Base-by-base conservation (phyloP, 441 rosid genomes). In the Bocquillonia castaneifolia region DNA sequence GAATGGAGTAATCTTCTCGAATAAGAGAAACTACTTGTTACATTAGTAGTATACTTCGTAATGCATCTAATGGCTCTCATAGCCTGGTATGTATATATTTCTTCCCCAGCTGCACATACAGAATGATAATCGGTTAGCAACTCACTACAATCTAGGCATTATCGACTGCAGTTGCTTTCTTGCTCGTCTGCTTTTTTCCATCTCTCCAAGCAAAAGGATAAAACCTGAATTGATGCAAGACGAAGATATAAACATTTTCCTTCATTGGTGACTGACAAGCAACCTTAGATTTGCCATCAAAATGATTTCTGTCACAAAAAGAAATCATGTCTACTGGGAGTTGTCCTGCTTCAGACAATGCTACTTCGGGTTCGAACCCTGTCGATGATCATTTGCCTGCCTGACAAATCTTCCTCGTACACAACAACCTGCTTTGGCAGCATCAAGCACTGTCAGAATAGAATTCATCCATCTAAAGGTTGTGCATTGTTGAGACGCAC, bases 341-440 rank as follows among this genome's bases (percentile, higher is more conserved):
- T 32, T 42, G 39, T 59, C 15, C 25, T 54, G 20, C 22, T 5
- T 86, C 66, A 87, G 57, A 74, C 26, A 69, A 92, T 59, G 88
- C 97, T 92, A 75, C 95, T 83, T 62, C 96, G 88, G 48, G 95
- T 90, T 76, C 88, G 86, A 77, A 90, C 98, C 79, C 92, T 86
- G 75, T 95, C 98, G 57, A 95, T 95, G 69, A 95, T 89, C 98
- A 92, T 90, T 76, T 95, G 97, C 78, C 91, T 86, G 42, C 99
- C 99, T 2, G 96, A 85, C 75, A 89, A 81, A 81, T 95, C 99
- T 76, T 95, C 99, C 81, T 95, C 99, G 37, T 92, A 95, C 45
- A 84, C 78, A 75, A 95, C 91, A 59, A 91, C 96, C 99, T 95
- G 83, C 79, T 78, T 72, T 70, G 67, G 28, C 66, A 78, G 65